Base-by-base conservation (phyloP, 2,329 filamentous ascomycete genomes). In the Verticillium tricorpus region DNA sequence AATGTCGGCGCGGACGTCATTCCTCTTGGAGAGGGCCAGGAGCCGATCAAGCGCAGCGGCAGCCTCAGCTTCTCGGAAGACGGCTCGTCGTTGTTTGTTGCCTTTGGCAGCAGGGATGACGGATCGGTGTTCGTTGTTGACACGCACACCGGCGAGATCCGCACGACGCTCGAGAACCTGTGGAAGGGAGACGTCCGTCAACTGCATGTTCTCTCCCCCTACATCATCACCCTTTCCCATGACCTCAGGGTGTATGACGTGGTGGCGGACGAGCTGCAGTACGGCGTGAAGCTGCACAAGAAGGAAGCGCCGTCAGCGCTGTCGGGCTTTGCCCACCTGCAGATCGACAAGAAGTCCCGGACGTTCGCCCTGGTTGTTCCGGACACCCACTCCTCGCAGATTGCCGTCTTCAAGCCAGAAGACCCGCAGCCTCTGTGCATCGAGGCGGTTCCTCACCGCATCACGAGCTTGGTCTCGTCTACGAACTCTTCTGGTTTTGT, bases 171-270 rank as follows among this genome's bases (percentile, higher is more conserved):
- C 19, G 84, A 88, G 5, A 87, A 87, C 2, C 77, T 94, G 54
- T 89, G 89, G 76, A 82, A 82, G 59, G 86, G 87, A 6, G 81
- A 83, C 19, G 79, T 93, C 8, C 84, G 87, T 62, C 85, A 85
- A n/a, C 76, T 96, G 34, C 86, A 82, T 5, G 89, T 96, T 60
- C 76, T 95, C 2, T 89, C 87, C 2, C 87, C 88, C 28, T 89
- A 89, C 70, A 77, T 99, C 19, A 80, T 98, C 62, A 83, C 91
- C 56, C 78, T 97, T 1, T 92, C 92, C 0, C 82, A 89, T 54
- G 84, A 86, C 32, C 81, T 97, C 9, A 82, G 86, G 50, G 88
- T 97, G 39, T 97, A 92, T 80, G 91, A 99, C 73, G 83, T 96
- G 12, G 91, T 98, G 8, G 82, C 87, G 58, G 91, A 96, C 69